Evolutionary conservation across 163 green algal species (phyloP), one percentile per base, ranked within the genome.

Genomic region (Prototheca wickerhamii): DNA sequence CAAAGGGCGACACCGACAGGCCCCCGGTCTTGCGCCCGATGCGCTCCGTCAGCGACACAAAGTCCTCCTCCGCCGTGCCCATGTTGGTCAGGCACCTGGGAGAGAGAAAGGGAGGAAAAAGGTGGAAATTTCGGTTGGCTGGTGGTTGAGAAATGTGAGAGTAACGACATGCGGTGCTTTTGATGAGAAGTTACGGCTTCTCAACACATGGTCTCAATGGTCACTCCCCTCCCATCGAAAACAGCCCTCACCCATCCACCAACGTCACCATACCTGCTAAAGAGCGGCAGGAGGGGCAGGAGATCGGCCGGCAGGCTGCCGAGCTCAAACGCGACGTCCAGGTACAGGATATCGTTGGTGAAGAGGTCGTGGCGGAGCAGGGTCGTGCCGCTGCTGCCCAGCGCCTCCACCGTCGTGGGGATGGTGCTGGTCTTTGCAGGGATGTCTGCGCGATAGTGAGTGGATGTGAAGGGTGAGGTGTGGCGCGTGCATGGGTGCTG

Each of bases 341-440:
- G 70, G 76, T 99, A 99, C 44, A 99, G 76, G 35, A 99, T 84
- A 63, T 97, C 86, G 75, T 98, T 98, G 40, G 93, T 99, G 80
- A 98, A 97, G 17, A 99, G 78, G 69, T 99, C 93, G 74, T 98
- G 93, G 8, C 57, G 75, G n/a, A 99, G 83, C 61, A 95, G 50
- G n/a, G n/a, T n/a, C 3, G 83, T 95, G 44, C 85, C 80, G 49
- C 84, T 85, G 42, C 31, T 57, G 58, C 55, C 57, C 30, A 30
- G 42, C 21, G 2, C 17, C 6, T 37, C 63, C 31, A 84, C 54
- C 43, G 67, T 74, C 29, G 76, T 87, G 35, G 85, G 86, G 15
- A 94, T 82, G 63, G 75, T 84, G 57, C 74, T 80, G 59, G 86
- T 84, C 58, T 84, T 74, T 61, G 84, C 86, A 23, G 89, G 85